Percentiles rank a stretch among this genome's conserved stretches.
phyloP scores from a whole-genome alignment of 208 protist species.

The Crithidia bombi region DNA sequence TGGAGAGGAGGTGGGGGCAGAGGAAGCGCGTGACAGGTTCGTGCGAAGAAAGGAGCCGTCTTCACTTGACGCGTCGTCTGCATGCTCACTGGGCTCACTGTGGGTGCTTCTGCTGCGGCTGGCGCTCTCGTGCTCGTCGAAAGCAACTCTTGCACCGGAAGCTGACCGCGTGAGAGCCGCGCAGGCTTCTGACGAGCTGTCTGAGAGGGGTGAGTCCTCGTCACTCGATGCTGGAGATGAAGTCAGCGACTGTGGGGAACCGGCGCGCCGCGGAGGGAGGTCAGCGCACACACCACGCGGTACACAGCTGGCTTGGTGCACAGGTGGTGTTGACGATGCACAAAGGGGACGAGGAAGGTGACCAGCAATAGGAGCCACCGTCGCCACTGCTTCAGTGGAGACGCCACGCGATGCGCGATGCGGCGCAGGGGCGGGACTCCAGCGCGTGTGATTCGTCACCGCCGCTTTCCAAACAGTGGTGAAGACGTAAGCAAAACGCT shows the following conservation, averaged over 20 bases:
- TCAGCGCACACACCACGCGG: no score
- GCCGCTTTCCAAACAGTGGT: constrained; percentile 41
- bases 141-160: background rate
- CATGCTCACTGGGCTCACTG: background rate
- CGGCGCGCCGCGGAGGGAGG: no score
- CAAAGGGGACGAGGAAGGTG: background rate
- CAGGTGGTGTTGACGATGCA: background rate
- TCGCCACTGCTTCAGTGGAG: background rate
- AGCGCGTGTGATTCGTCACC: constrained; percentile 23
- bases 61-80: constrained; percentile 2
- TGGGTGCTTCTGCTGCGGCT: background rate
- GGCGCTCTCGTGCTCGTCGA: background rate
- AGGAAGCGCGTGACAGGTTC: constrained; percentile 10
- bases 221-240: no score
- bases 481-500: constrained; percentile 55
- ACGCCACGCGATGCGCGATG: background rate
- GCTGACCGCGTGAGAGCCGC: background rate
- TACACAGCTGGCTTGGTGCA: no score
- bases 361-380: background rate
- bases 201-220: no score
- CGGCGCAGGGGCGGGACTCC: background rate
- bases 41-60: constrained; percentile 27
- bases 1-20: background rate
- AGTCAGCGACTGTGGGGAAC: no score
- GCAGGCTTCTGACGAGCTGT: background rate